Base-by-base conservation (phyloP, 805 yeast genomes). In the Alloascoidea hylecoeti region DNA sequence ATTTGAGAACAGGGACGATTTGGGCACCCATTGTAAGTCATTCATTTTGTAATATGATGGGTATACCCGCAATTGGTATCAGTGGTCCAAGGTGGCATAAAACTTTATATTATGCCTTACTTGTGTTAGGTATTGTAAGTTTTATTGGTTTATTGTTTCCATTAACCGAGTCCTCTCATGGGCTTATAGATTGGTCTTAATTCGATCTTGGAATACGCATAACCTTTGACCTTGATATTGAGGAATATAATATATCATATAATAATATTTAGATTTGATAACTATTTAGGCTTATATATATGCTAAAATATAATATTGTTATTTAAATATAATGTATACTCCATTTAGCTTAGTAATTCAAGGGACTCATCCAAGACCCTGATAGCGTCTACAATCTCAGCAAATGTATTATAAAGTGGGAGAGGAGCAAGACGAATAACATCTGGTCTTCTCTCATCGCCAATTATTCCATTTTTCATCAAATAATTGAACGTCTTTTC, bases 381-480 rank as follows among this genome's bases (percentile, higher is more conserved):
- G 4, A 64, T 72, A 5, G 74, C 74, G 2, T 47, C 39, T 27
- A 49, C 60, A 12, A 81, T 74, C 43, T 88, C 94, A 34, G 52
- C 57, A 46, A 81, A 81, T 1, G 81, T 72, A 49, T 85, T 88
- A 60, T 88, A 88, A 35, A 85, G 62, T 0, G 95, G 92, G 2
- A 71, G 64, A 4, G 97, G 96, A 0, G 95, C 89, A n/a, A 88
- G 51, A 41, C 96, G 63, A 32, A 89, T 74, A n/a, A 86, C 96
- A 51, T 76, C 75, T 1, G 96, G 96, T 51, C 84, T 67, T 52
- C 97, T 68, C 51, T 88, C 95, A 53, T 88, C 97, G 41, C 84
- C 80, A 16, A 88, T 70, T 1, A 84, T 72, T 2, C 85, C 96
- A 3, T 55, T 45, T 6, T 62, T 49, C 23, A 60, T 61, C 43